A percentile compares a stretch with the other conserved stretches of the same genome.
These are phyloP conservation scores for Citrus australasica DNA, from an alignment of 345 rosid genomes.

Conservation along the genomic window DNA sequence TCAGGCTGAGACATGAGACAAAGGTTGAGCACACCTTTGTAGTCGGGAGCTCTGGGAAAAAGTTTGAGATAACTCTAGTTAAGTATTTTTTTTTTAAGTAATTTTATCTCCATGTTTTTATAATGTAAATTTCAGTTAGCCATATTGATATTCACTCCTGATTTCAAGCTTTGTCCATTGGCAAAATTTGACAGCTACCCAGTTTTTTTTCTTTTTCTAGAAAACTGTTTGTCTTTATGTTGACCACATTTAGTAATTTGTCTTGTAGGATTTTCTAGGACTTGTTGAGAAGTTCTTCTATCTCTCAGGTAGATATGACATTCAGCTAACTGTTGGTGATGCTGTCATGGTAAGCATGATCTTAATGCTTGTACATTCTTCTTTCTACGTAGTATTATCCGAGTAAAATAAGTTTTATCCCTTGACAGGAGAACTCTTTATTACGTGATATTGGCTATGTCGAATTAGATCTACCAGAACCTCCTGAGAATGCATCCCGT, in stretches of 20 bases:
- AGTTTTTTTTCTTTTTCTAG: background rate
- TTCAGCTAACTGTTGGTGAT: slow-evolving; percentile 90
- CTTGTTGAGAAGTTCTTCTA: slow-evolving; percentile 92
- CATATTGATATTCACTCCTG: background rate
- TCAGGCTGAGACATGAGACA: slow-evolving; percentile 83
- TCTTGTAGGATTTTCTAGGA: slow-evolving; percentile 82
- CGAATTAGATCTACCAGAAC: slow-evolving; percentile 88
- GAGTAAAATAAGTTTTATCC: slow-evolving; percentile 3
- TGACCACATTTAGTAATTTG: slow-evolving; percentile 8
- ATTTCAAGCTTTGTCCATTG: background rate
- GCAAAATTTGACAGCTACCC: background rate
- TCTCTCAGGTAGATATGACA: slow-evolving; percentile 82
- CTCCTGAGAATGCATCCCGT: slow-evolving; percentile 86
- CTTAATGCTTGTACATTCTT: background rate
- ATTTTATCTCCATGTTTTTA: background rate
- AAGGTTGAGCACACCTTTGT: slow-evolving; percentile 84
- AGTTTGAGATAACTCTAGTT: slow-evolving; percentile 81
- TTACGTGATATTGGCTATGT: slow-evolving; percentile 60
- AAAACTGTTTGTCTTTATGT: background rate
- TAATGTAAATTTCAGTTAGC: background rate
- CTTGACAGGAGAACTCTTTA: slow-evolving; percentile 81
- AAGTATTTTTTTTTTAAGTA: slow-evolving; percentile 23
- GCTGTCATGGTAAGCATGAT: slow-evolving; percentile 72
- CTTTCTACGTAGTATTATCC: background rate
- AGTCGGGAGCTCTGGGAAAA: slow-evolving; percentile 67